Evolutionary conservation across 192 early-diverging fungal genomes (phyloP).

Genomic region (Gryganskiella cystojenkinii): DNA sequence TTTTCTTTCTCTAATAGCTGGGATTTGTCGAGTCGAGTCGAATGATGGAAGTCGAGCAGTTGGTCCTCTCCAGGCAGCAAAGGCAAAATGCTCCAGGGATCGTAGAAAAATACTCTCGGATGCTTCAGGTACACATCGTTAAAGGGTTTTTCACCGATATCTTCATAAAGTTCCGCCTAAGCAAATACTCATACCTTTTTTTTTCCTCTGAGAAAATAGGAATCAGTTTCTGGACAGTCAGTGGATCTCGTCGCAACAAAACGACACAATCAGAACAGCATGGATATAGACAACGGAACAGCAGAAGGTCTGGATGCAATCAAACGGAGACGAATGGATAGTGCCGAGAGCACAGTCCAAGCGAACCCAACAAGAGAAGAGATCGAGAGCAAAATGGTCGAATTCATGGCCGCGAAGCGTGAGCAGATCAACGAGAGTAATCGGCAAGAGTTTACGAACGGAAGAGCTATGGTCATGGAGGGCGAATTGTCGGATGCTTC

Average conservation of each 20-base stretch:
- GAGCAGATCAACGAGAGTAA: conserved; percentile 72
- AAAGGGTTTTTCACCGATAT: background rate
- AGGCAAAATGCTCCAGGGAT: conserved; percentile 22
- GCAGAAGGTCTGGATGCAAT: conserved; percentile 16
- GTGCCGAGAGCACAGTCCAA: conserved; percentile 43
- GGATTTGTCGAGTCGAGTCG: conserved; percentile 41
- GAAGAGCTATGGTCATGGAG: conserved; percentile 18
- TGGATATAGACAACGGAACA: conserved; percentile 3
- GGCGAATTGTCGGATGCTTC: conserved; percentile 10
- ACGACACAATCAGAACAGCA: conserved; percentile 4
- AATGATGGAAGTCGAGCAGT: conserved; percentile 45
- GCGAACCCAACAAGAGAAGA: conserved; percentile 53
- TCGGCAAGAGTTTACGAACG: conserved; percentile 68
- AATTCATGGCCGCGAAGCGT: conserved; percentile 64
- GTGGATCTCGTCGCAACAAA: conserved; percentile 17
- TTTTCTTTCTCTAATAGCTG: conserved; percentile 8
- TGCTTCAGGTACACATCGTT: conserved; percentile 32
- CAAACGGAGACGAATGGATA: conserved; percentile 38
- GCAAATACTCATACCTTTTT: too few species aligned
- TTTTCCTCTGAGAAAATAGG: conserved; percentile 3
- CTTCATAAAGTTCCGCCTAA: background rate
- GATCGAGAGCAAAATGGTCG: conserved; percentile 60
- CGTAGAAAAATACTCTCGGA: conserved; percentile 23
- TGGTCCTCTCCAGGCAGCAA: conserved; percentile 32
- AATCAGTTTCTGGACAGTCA: background rate